Conservation (phyloP, 2,329 filamentous ascomycete genomes). For the Aspergillus proliferans region DNA sequence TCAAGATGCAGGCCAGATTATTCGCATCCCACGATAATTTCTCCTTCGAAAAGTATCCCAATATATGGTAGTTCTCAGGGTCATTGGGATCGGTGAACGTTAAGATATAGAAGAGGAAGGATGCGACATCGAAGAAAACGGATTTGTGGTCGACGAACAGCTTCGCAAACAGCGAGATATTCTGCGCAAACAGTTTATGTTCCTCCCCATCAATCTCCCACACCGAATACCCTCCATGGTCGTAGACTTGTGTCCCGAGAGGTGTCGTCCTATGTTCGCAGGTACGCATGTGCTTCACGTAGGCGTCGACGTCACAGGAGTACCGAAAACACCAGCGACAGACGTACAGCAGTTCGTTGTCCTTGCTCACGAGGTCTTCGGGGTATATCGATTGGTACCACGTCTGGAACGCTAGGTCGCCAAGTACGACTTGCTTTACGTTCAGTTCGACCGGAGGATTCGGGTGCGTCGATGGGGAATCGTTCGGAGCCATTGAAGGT, state of each 20-base stretch:
- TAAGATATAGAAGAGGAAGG: conserved; percentile 91
- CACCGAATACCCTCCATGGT: conserved; percentile 73
- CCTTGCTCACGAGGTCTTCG: conserved; percentile 55
- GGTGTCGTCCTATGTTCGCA: conserved; percentile 52
- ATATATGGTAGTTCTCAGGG: conserved; percentile 51
- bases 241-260: conserved; percentile 71
- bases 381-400: conserved; percentile 92
- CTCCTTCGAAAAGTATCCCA: conserved; percentile 98
- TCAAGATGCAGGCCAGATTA: conserved; percentile 90
- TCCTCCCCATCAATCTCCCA: conserved; percentile 90
- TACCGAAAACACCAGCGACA: conserved; percentile 96
- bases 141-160: conserved; percentile 97
- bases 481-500: conserved; percentile 24
- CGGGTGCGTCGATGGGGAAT: conserved; percentile 18
- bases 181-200: conserved; percentile 86
- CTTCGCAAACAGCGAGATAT: conserved; percentile 92
- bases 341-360: conserved; percentile 65
- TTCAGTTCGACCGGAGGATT: conserved; percentile 57
- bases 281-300: conserved; percentile 35
- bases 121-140: conserved; percentile 92
- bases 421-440: conserved; percentile 79
- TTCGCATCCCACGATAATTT: conserved; percentile 99
- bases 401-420: conserved; percentile 74
- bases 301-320: conserved; percentile 44
- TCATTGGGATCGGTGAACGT: conserved; percentile 59